These are phyloP conservation scores for Paramecium sexaurelia DNA, from an alignment of 73 alveolate genomes.

Conservation along the genomic window DNA sequence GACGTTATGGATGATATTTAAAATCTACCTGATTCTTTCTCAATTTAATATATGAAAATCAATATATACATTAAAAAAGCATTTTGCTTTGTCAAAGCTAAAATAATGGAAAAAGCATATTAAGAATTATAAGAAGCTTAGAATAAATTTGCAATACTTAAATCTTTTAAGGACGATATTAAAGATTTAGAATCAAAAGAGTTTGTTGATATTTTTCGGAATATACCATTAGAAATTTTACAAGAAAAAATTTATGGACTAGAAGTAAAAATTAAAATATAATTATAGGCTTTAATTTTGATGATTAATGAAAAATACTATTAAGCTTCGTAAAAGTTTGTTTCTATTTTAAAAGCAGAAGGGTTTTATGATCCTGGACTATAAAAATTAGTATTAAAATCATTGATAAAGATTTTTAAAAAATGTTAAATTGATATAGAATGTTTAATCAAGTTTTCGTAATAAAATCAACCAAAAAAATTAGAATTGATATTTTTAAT, in stretches of 20 bases:
- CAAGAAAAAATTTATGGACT: background rate
- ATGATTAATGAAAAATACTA: background rate
- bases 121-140: background rate
- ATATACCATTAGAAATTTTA: background rate
- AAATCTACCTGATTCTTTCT: background rate
- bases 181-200: background rate
- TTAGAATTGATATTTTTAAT: conserved; percentile 17
- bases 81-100: conserved; percentile 1
- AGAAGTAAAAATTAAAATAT: background rate
- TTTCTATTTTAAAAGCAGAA: conserved; percentile 13
- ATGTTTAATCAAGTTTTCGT: background rate
- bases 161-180: background rate
- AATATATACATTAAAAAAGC: background rate
- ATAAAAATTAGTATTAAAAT: background rate
- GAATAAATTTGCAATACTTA: background rate
- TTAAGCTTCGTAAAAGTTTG: background rate
- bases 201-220: conserved; percentile 9
- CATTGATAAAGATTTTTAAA: background rate
- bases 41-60: conserved; percentile 7
- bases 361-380: conserved; percentile 26
- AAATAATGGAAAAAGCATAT: background rate
- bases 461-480: background rate
- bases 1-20: background rate
- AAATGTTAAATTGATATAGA: background rate
- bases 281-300: background rate